Conservation (phyloP, 2,329 filamentous ascomycete genomes). For the Colletotrichum abscissum region DNA sequence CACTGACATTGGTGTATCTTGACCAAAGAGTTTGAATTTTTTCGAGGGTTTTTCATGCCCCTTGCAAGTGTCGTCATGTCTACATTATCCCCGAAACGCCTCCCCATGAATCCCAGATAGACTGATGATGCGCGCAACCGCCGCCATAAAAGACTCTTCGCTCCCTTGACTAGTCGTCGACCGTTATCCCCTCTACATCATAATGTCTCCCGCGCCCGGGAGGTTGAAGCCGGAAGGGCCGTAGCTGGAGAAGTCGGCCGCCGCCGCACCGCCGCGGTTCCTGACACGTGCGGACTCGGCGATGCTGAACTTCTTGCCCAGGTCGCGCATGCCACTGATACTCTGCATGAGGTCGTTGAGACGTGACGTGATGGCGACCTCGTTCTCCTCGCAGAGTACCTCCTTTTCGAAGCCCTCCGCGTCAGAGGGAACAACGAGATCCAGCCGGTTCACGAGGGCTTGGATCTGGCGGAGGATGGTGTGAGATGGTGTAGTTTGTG, state of each 20-base stretch:
- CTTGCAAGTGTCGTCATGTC: slow-evolving; percentile 29
- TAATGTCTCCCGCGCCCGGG: slow-evolving; percentile 41
- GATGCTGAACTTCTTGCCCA: slow-evolving; percentile 79
- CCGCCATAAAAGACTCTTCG: neutral
- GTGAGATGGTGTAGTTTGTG: slow-evolving; percentile 65
- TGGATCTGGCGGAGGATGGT: slow-evolving; percentile 88
- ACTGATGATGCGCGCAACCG: neutral
- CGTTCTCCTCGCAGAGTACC: slow-evolving; percentile 81
- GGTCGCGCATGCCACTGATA: slow-evolving; percentile 75
- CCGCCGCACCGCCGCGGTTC: slow-evolving; percentile 9
- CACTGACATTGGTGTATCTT: neutral
- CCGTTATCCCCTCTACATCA: slow-evolving; percentile 30
- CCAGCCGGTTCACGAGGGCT: slow-evolving; percentile 84
- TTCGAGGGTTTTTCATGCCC: neutral
- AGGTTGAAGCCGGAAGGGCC: slow-evolving; percentile 37
- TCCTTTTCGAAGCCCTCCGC: slow-evolving; percentile 74
- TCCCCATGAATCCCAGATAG: slow-evolving; percentile 23
- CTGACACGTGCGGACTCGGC: slow-evolving; percentile 58
- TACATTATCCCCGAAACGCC: slow-evolving; percentile 15
- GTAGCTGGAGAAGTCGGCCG: slow-evolving; percentile 11
- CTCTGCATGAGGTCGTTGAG: slow-evolving; percentile 81
- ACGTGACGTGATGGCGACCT: slow-evolving; percentile 82
- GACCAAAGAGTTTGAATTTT: neutral
- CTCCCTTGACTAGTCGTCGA: neutral
- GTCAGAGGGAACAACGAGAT: slow-evolving; percentile 81